Evolutionary conservation across 2,329 filamentous ascomycete genomes (phyloP), one percentile per base, ranked within the genome.

Genomic region (Diaporthe sp.): DNA sequence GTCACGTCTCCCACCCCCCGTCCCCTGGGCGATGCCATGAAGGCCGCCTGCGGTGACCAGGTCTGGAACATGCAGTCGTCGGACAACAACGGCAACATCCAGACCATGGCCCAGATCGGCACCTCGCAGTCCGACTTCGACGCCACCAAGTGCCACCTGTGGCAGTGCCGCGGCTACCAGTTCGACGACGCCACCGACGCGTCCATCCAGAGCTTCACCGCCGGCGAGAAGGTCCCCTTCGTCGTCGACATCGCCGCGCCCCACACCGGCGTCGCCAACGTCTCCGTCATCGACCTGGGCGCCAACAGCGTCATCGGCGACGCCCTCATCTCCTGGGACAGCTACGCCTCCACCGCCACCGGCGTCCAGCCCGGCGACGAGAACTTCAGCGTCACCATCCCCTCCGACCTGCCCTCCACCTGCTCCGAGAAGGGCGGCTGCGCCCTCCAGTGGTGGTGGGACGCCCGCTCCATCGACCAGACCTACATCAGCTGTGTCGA

Each of bases 101-200:
- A 92, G 82, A 86, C 86, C 75, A 84, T 89, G 78, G 84, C 89
- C 58, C 88, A 90, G 80, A 84, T 88, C 67, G 87, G 86, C 80
- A 81, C 73, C 74, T 79, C 81, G 77, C 87, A 90, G 74, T 73
- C 70, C 55, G 88, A 89, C 83, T 89, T 87, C 82, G 83, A 88
- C 73, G 83, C 84, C 61, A 80, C 81, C 1, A 80, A 82, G 51
- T 91, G 89, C 81, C 83, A 89, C 79, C 83, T 90, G 79, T 90
- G 86, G 85, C 85, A 89, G 65, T 90, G 89, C 88, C 90, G 91
- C 83, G 90, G 90, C 76, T 88, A 88, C 83, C 87, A 90, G 80
- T 90, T 87, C 82, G 85, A 79, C 61, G 90, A 92, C 83, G 89
- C 89, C 84, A 87, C 82, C 77, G 71, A 71, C 74, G 85, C 82